phyloP scores from a whole-genome alignment of 2,329 filamentous ascomycete genomes.

The Fusarium devonianum region DNA sequence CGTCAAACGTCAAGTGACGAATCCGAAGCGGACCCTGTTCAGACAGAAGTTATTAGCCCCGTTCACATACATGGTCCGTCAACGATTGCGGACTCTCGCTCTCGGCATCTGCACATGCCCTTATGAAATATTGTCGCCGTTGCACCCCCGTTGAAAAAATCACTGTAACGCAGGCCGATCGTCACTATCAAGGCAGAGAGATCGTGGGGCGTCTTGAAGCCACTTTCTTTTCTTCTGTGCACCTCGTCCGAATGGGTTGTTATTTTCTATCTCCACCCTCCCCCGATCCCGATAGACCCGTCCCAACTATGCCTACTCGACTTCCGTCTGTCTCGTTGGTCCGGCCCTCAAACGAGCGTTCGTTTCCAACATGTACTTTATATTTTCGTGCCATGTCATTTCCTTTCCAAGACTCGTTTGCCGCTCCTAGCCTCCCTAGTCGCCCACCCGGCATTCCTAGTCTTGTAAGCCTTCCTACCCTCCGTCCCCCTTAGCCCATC shows the following conservation, averaged over 20 bases:
- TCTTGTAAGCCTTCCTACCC: constrained; percentile 30
- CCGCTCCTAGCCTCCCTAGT: constrained; percentile 43
- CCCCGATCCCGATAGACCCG: constrained; percentile 36
- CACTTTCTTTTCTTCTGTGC: constrained; percentile 30
- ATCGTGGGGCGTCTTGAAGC: constrained; percentile 34
- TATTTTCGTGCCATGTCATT: constrained; percentile 28
- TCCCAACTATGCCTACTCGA: constrained; percentile 28
- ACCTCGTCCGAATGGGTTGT: constrained; percentile 21
- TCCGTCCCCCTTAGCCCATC: constrained; percentile 14
- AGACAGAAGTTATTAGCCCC: constrained; percentile 20
- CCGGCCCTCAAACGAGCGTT: constrained; percentile 28
- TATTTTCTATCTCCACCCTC: constrained; percentile 42
- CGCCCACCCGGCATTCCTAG: constrained; percentile 42
- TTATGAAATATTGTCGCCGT: constrained; percentile 33
- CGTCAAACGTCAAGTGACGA: constrained; percentile 17
- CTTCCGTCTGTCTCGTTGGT: constrained; percentile 37
- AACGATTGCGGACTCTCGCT: constrained; percentile 29
- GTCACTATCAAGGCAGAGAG: constrained; percentile 31
- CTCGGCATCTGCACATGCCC: constrained; percentile 41
- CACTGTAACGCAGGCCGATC: constrained; percentile 34
- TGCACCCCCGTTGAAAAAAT: constrained; percentile 33
- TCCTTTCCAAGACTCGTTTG: constrained; percentile 28
- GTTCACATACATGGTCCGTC: constrained; percentile 31
- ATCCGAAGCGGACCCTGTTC: constrained; percentile 17
- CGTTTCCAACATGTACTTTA: constrained; percentile 25